Conservation (phyloP, 176 grass and related monocot genomes). For the Musa troglodytarum region DNA sequence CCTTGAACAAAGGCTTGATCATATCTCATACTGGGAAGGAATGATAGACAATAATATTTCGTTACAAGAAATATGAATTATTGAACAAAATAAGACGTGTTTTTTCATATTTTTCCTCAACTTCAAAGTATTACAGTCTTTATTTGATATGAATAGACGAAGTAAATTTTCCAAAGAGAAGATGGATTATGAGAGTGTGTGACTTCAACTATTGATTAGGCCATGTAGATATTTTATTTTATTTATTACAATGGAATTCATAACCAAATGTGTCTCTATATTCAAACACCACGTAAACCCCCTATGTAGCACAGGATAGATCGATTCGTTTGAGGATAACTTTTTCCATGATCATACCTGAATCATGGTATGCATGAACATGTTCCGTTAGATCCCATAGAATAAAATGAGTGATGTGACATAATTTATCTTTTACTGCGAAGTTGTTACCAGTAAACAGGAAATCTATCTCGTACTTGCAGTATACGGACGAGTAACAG, state of each 20-base stretch:
- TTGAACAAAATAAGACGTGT: background rate
- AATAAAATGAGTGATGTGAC: too few species aligned
- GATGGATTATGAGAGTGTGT: background rate
- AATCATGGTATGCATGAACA: too few species aligned
- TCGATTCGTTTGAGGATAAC: too few species aligned
- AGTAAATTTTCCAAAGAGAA: background rate
- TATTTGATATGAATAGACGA: background rate
- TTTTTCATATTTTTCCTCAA: too few species aligned
- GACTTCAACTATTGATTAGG: background rate
- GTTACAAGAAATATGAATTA: background rate
- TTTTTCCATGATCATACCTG: too few species aligned
- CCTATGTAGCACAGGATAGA: background rate
- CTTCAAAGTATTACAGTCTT: too few species aligned
- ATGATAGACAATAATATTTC: background rate
- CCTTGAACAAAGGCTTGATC: too few species aligned
- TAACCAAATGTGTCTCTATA: background rate
- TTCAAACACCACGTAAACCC: background rate
- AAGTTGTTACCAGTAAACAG: background rate
- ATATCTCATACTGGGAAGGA: too few species aligned
- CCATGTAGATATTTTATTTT: background rate
- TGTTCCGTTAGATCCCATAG: too few species aligned
- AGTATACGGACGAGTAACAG: background rate
- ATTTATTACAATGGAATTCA: background rate
- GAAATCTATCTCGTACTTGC: background rate
- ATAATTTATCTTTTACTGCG: background rate